Conservation (phyloP, 2,329 filamentous ascomycete species). For the Fusarium neocosmosporiellum region DNA sequence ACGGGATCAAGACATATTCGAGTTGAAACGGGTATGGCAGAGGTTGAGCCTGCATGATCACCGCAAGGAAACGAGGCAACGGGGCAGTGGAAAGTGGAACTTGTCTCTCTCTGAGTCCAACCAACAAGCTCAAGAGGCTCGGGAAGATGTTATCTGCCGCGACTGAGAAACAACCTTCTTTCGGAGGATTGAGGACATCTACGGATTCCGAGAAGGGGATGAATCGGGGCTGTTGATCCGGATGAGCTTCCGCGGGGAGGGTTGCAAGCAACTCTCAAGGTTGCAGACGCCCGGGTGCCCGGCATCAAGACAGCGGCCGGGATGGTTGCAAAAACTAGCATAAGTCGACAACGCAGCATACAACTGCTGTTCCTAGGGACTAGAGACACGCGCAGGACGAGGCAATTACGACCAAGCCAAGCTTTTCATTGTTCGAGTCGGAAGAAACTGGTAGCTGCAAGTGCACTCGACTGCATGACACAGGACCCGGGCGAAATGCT, state of each 20-base stretch:
- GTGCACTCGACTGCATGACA: constrained; percentile 25
- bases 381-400: constrained; percentile 3
- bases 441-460: constrained; percentile 8
- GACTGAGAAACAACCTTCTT: background rate
- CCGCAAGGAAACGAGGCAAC: constrained; percentile 39
- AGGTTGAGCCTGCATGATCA: constrained; percentile 40
- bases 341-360: constrained; percentile 15
- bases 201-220: background rate
- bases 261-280: constrained; percentile 11
- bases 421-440: constrained; percentile 25
- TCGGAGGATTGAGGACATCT: background rate
- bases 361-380: constrained; percentile 6
- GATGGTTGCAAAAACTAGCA: constrained; percentile 12
- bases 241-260: constrained; percentile 8
- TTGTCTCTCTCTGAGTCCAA: background rate
- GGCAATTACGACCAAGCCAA: constrained; percentile 20
- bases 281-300: constrained; percentile 6
- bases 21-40: constrained; percentile 33
- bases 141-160: constrained; percentile 1
- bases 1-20: constrained; percentile 8
- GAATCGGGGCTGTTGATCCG: constrained; percentile 1
- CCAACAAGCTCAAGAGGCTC: constrained; percentile 3
- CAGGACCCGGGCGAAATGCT: constrained; percentile 25
- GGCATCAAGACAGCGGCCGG: constrained; percentile 1
- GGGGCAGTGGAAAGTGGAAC: constrained; percentile 27